Evolutionary conservation across 768 basidiomycete species (phyloP).

Genomic region (Boletus rex-veris): DNA sequence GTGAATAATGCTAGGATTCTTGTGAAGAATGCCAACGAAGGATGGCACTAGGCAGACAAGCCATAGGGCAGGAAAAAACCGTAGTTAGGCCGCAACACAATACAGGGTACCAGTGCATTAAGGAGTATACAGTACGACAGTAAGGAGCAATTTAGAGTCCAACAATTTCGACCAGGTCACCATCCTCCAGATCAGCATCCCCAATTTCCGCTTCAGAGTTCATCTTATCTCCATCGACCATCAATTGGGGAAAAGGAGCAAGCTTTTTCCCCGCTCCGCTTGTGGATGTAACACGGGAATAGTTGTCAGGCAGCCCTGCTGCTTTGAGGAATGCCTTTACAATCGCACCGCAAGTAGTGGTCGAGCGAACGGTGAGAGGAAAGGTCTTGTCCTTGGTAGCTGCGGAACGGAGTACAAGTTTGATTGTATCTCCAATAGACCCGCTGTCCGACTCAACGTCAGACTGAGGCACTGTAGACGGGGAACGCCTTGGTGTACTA

Average conservation of each 20-base stretch:
- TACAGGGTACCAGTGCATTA: conserved; percentile 14
- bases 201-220: conserved; percentile 57
- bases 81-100: conserved; percentile 2
- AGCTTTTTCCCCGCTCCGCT: conserved; percentile 33
- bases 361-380: conserved; percentile 64
- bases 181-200: conserved; percentile 71
- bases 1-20: conserved; percentile 92
- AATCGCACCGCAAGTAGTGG: conserved; percentile 74
- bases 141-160: conserved; percentile 39
- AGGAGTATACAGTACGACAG: conserved; percentile 5
- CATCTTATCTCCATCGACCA: conserved; percentile 72
- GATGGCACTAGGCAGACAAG: conserved; percentile 33
- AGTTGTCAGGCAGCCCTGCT: conserved; percentile 56
- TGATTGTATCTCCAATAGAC: conserved; percentile 50
- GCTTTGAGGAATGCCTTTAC: conserved; percentile 72
- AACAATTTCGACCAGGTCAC: conserved; percentile 73
- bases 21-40: conserved; percentile 67
- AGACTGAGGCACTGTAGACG: conserved; percentile 23
- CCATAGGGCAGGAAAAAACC: neutral
- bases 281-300: conserved; percentile 37
- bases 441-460: conserved; percentile 36
- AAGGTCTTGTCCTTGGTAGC: conserved; percentile 49
- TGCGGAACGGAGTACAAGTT: conserved; percentile 60
- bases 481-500: conserved; percentile 6
- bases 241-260: conserved; percentile 35